phyloP scores from a whole-genome alignment of 73 alveolate genomes.

The Durusdinium trenchii region DNA sequence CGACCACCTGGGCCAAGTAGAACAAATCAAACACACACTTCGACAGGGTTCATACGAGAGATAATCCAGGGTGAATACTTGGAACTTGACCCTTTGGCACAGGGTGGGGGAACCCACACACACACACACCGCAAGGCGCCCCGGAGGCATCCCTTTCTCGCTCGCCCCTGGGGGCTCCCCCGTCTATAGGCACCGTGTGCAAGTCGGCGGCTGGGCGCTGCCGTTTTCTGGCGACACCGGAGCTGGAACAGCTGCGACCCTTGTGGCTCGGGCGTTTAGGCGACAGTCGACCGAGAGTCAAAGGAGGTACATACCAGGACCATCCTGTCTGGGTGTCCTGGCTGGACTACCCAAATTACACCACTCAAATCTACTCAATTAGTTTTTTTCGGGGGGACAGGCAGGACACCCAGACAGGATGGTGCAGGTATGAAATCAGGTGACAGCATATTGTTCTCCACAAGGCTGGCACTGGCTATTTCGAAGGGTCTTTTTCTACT shows the following conservation, averaged over 20 bases:
- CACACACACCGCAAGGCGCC: neutral
- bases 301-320: neutral
- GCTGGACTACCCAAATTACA: too few species aligned
- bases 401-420: too few species aligned
- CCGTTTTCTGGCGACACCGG: constrained; percentile 57
- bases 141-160: neutral
- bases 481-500: too few species aligned
- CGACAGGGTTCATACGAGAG: too few species aligned
- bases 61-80: too few species aligned
- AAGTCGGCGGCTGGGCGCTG: constrained; percentile 44
- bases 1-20: neutral
- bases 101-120: neutral
- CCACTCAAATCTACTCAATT: too few species aligned
- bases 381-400: too few species aligned
- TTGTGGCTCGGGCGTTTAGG: constrained; percentile 55
- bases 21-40: neutral
- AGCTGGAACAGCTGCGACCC: constrained; percentile 76
- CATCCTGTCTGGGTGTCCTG: neutral
- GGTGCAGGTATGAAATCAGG: too few species aligned
- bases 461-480: too few species aligned
- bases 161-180: neutral
- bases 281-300: too few species aligned
- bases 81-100: neutral
- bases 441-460: too few species aligned
- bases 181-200: constrained; percentile 32